These are phyloP conservation scores for Beta vulgaris DNA, from an alignment of 148 eudicot genomes.

Conservation along the genomic window DNA sequence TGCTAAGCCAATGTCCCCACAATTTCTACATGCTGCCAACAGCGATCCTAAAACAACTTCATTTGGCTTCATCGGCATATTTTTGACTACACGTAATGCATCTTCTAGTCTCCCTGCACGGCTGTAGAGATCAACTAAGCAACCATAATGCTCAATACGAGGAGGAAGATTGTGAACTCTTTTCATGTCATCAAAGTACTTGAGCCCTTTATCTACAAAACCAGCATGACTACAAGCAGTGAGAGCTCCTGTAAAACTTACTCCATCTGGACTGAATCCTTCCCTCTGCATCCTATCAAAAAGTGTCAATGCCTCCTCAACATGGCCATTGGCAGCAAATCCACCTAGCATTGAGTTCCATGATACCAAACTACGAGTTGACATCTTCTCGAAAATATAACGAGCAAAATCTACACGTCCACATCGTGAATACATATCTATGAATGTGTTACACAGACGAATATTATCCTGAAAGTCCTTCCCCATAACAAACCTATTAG, in stretches of 20 bases:
- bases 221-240: conserved; percentile 72
- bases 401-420: conserved; percentile 56
- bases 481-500: conserved; percentile 39
- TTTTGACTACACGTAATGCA: conserved; percentile 40
- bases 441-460: conserved; percentile 47
- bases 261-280: conserved; percentile 54
- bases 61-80: conserved; percentile 56
- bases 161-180: conserved; percentile 39
- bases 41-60: conserved; percentile 53
- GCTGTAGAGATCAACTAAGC: conserved; percentile 57
- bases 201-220: conserved; percentile 46
- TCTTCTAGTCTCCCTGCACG: conserved; percentile 55
- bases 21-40: conserved; percentile 49
- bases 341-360: conserved; percentile 70
- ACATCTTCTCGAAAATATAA: conserved; percentile 48
- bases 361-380: conserved; percentile 43
- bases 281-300: conserved; percentile 43
- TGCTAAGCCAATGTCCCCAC: conserved; percentile 47
- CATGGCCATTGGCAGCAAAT: conserved; percentile 50
- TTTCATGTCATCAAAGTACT: conserved; percentile 42
- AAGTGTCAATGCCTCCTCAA: conserved; percentile 39
- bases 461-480: conserved; percentile 32
- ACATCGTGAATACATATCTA: conserved; percentile 69
- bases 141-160: conserved; percentile 66
- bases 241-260: conserved; percentile 55